A percentile compares a stretch with the other conserved stretches of the same genome.
These are phyloP conservation scores for Calcarisporium arbuscula DNA, from an alignment of 2,329 filamentous ascomycete genomes.

Conservation along the genomic window DNA sequence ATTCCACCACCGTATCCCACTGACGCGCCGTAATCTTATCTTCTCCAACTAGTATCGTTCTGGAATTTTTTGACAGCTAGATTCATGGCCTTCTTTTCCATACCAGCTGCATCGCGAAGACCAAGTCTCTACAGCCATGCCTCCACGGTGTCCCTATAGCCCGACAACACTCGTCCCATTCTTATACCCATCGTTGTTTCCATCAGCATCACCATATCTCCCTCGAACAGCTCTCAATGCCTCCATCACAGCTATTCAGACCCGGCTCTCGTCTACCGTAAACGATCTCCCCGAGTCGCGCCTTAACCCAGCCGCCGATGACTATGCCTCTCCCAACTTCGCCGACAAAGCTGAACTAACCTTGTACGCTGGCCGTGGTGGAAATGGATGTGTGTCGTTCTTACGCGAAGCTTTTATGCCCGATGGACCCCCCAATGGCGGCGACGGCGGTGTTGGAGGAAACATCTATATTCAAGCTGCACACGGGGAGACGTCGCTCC, in stretches of 20 bases:
- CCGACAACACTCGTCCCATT: constrained; percentile 28
- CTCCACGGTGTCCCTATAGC: constrained; percentile 17
- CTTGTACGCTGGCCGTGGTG: constrained; percentile 72
- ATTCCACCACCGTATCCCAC: too few relatives aligned
- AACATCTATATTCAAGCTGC: constrained; percentile 93
- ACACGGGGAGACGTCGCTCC: constrained; percentile 82
- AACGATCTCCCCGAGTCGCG: constrained; percentile 44
- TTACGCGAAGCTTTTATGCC: constrained; percentile 83
- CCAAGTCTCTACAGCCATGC: constrained; percentile 14
- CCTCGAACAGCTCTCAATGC: constrained; percentile 13
- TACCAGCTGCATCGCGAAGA: background rate
- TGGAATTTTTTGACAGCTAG: too few relatives aligned
- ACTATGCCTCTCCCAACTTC: constrained; percentile 79
- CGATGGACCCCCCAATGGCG: constrained; percentile 88
- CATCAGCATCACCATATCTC: constrained; percentile 12
- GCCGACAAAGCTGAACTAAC: constrained; percentile 78
- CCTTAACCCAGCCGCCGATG: constrained; percentile 75
- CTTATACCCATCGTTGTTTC: constrained; percentile 38
- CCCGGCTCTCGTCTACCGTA: constrained; percentile 16
- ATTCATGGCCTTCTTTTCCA: too few relatives aligned
- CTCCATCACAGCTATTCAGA: constrained; percentile 7
- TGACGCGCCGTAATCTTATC: too few relatives aligned
- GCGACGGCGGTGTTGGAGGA: constrained; percentile 86
- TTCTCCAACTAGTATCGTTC: too few relatives aligned
- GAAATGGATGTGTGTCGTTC: constrained; percentile 92